These are phyloP conservation scores for Pluteus cervinus DNA, from an alignment of 768 basidiomycete genomes.

Conservation along the genomic window DNA sequence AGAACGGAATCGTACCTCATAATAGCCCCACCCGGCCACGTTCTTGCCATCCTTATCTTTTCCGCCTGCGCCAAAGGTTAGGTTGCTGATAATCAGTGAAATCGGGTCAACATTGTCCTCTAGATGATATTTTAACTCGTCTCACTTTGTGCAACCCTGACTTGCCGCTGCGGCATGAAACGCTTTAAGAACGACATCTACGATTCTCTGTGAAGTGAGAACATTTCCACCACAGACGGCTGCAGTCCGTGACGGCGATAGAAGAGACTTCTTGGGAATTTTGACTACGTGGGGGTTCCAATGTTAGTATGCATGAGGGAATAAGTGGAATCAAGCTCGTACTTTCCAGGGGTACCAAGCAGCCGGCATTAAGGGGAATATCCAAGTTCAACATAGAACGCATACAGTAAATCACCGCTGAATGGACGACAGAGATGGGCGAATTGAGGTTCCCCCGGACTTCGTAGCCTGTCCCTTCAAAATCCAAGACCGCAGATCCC, in stretches of 20 bases:
- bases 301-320: slow-evolving; percentile 2
- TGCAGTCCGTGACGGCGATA: slow-evolving; percentile 79
- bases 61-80: slow-evolving; percentile 88
- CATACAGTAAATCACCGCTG: slow-evolving; percentile 87
- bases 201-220: slow-evolving; percentile 85
- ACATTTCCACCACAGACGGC: slow-evolving; percentile 95
- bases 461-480: slow-evolving; percentile 77
- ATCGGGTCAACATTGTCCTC: slow-evolving; percentile 4
- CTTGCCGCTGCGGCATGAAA: slow-evolving; percentile 90
- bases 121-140: slow-evolving; percentile 4
- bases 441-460: slow-evolving; percentile 82
- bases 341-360: slow-evolving; percentile 83
- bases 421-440: slow-evolving; percentile 82
- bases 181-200: slow-evolving; percentile 89
- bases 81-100: slow-evolving; percentile 47
- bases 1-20: slow-evolving; percentile 45
- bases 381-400: slow-evolving; percentile 79
- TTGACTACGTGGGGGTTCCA: slow-evolving; percentile 39
- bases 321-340: slow-evolving; percentile 14
- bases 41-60: slow-evolving; percentile 75
- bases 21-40: slow-evolving; percentile 85
- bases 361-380: slow-evolving; percentile 93
- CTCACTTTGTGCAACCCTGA: slow-evolving; percentile 90
- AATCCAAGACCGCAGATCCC: slow-evolving; percentile 83
- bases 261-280: slow-evolving; percentile 72